Conservation (phyloP, 805 yeast genomes). For the Kregervanrija pseudodelftensis region DNA sequence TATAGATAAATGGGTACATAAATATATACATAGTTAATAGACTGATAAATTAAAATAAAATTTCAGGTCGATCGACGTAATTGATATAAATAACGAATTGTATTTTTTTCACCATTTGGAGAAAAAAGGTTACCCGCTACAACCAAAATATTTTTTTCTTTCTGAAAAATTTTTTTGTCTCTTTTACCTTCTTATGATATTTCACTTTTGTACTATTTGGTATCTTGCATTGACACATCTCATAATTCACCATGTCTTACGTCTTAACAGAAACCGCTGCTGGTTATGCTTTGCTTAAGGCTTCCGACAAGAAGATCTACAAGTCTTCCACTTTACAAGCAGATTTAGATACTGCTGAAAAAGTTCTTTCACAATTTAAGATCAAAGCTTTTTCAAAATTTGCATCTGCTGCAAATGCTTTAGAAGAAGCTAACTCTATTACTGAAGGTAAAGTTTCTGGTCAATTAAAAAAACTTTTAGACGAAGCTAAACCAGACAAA, state of each 20-base stretch:
- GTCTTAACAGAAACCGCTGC: slow-evolving; percentile 98
- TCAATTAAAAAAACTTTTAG: slow-evolving; percentile 69
- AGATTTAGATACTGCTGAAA: slow-evolving; percentile 75
- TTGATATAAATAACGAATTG: too few species aligned
- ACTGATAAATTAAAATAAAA: too few species aligned
- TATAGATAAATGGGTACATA: too few species aligned
- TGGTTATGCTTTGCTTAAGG: slow-evolving; percentile 95
- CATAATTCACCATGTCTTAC: slow-evolving; percentile 55
- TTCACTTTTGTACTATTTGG: background rate
- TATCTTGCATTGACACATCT: background rate
- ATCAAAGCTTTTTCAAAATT: slow-evolving; percentile 94
- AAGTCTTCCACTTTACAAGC: slow-evolving; percentile 68
- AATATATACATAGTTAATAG: too few species aligned
- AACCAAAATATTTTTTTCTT: background rate
- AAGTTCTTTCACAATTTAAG: slow-evolving; percentile 85
- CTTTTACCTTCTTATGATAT: background rate
- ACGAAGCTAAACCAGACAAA: slow-evolving; percentile 71
- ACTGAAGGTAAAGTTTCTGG: slow-evolving; percentile 91
- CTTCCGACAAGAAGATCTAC: slow-evolving; percentile 94
- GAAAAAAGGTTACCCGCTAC: too few species aligned
- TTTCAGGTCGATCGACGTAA: too few species aligned
- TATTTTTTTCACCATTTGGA: too few species aligned
- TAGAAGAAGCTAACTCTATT: slow-evolving; percentile 88
- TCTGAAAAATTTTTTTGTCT: slow-evolving; percentile 1
- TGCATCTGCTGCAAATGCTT: slow-evolving; percentile 88